A percentile compares a stretch with the other conserved stretches of the same genome.
These are phyloP conservation scores for Heliophila coronopifolia DNA, from an alignment of 441 rosid genomes.

Conservation along the genomic window DNA sequence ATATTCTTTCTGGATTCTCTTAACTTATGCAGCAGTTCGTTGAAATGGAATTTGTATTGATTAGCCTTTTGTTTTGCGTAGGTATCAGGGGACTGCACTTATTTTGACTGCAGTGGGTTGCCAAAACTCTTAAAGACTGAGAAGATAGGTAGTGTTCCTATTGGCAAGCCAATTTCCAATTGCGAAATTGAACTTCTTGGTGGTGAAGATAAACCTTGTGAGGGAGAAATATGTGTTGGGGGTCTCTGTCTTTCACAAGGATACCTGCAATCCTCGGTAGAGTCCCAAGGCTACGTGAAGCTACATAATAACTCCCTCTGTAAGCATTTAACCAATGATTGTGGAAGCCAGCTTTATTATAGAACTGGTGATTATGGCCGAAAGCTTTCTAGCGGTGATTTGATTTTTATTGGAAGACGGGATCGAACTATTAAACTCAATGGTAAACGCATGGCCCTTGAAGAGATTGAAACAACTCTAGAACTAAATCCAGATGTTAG, in stretches of 20 bases:
- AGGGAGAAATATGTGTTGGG: slow-evolving; percentile 72
- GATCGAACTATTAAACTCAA: slow-evolving; percentile 69
- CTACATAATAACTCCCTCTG: slow-evolving; percentile 38
- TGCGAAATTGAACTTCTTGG: slow-evolving; percentile 54
- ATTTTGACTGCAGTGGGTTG: slow-evolving; percentile 79
- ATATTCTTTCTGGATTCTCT: slow-evolving; percentile 6
- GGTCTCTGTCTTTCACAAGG: slow-evolving; percentile 68
- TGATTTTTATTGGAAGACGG: slow-evolving; percentile 71
- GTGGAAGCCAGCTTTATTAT: slow-evolving; percentile 47
- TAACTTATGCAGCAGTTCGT: slow-evolving; percentile 3
- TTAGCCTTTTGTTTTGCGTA: slow-evolving; percentile 29
- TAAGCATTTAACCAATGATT: slow-evolving; percentile 32
- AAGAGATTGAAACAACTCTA: slow-evolving; percentile 65
- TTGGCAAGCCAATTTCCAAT: slow-evolving; percentile 76
- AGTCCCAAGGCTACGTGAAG: slow-evolving; percentile 37
- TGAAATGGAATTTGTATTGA: background rate
- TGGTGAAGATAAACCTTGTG: slow-evolving; percentile 37
- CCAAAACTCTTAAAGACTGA: slow-evolving; percentile 54
- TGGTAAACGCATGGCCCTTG: slow-evolving; percentile 74
- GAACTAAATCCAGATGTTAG: slow-evolving; percentile 47
- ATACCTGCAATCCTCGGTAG: slow-evolving; percentile 37
- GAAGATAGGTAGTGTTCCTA: slow-evolving; percentile 65
- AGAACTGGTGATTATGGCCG: slow-evolving; percentile 85
- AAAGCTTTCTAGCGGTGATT: slow-evolving; percentile 60
- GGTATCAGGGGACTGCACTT: slow-evolving; percentile 93